Evolutionary conservation across 768 basidiomycete genomes (phyloP), one percentile per base, ranked within the genome.

Genomic region (Phlebiopsis gigantea): DNA sequence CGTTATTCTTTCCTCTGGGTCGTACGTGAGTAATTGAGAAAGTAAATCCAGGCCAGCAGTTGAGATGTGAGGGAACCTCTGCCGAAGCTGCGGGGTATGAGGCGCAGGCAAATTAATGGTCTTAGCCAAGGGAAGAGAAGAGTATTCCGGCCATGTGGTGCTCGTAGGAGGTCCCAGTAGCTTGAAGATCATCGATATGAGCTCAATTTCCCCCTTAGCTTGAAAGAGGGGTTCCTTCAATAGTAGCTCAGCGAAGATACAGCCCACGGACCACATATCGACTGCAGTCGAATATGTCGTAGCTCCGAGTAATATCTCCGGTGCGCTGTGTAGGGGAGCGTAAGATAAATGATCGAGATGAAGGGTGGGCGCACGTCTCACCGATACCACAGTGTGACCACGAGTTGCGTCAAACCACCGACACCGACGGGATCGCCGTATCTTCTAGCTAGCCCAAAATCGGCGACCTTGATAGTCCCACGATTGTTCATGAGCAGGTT

Each of bases 331-430:
- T n/a, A 41, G 39, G 46, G 43, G 24, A 47, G 42, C 25, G 29
- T 46, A 51, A 57, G 55, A 63, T 58, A 49, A 58, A 46, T 46
- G 4, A 25, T 45, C 54, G 52, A 46, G 45, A 29, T 60, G 70
- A 24, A 42, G 51, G 31, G 26, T 34, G 26, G 31, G 29, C 47
- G 51, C 25, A 31, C 44, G 24, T 47, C 44, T 59, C 71, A 94
- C 96, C 96, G 84, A 74, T 99, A 99, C 97, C 97, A 99, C 26
- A 99, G 77, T 1, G 97, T 99, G 14, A 99, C 97, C 1, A 99
- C 97, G 15, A 99, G 80, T 66, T 98, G 97, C 4, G 97, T 99
- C 82, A 99, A 84, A 28, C 95, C 93, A n/a, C 92, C 91, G 5
- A 93, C 86, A 21, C 96, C 95, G 10, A 98, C 81, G 9, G 97